Evolutionary conservation across 805 yeast genomes (phyloP).

Genomic region (Yarrowia porcina): DNA sequence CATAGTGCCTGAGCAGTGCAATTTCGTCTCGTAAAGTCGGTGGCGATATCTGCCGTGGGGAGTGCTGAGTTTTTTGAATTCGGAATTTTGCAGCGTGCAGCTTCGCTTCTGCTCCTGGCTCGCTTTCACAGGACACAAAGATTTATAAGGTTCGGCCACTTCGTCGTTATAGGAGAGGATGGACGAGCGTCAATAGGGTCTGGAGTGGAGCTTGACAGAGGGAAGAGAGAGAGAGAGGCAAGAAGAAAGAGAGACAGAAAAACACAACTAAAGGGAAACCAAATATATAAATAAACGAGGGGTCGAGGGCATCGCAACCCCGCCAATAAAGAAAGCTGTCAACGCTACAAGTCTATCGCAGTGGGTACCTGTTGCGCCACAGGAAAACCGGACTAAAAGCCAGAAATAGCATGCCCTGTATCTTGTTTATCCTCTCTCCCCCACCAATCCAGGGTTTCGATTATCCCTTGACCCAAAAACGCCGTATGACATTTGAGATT

Average conservation of each 20-base stretch:
- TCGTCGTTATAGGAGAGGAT: conserved; percentile 16
- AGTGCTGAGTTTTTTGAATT: conserved; percentile 22
- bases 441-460: conserved; percentile 9
- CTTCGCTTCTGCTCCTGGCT: conserved; percentile 24
- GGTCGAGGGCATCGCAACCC: background rate
- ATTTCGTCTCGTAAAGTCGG: conserved; percentile 18
- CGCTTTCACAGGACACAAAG: conserved; percentile 22
- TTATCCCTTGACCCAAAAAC: background rate
- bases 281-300: background rate
- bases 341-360: too few species aligned
- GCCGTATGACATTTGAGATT: conserved; percentile 2
- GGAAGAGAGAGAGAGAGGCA: background rate
- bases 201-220: background rate
- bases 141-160: conserved; percentile 16
- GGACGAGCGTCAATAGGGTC: background rate
- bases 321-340: background rate
- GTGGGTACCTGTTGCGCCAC: background rate
- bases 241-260: background rate
- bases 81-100: conserved; percentile 24
- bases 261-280: background rate
- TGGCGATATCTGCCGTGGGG: conserved; percentile 18
- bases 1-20: conserved; percentile 18
- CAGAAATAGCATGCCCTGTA: conserved; percentile 13
- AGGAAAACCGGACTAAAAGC: background rate
- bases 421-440: conserved; percentile 3